Percentiles rank a stretch among this genome's conserved stretches.
phyloP scores from a whole-genome alignment of 116 monocot genomes.

The Posidonia oceanica region DNA sequence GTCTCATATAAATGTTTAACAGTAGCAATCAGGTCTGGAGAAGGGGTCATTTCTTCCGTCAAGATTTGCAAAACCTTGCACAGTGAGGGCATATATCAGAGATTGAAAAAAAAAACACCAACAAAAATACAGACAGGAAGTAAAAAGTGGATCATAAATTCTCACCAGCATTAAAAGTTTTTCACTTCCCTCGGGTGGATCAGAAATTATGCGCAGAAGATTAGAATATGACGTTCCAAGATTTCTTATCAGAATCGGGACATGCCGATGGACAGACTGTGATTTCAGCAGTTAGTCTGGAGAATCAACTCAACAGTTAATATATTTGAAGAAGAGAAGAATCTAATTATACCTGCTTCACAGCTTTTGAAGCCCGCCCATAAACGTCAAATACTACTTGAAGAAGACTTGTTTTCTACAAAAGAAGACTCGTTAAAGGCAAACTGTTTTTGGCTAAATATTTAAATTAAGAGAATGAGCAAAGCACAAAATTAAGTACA shows the following conservation, averaged over 20 bases:
- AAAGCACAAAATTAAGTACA: neutral
- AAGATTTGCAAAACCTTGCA: constrained; percentile 65
- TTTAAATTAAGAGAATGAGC: neutral
- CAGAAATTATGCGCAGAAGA: constrained; percentile 60
- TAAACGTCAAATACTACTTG: constrained; percentile 78
- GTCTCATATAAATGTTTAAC: constrained; percentile 85
- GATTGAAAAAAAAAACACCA: neutral
- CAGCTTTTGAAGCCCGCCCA: constrained; percentile 74
- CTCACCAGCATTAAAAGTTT: constrained; percentile 76
- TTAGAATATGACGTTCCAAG: constrained; percentile 62
- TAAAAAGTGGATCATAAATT: neutral
- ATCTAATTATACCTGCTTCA: constrained; percentile 56
- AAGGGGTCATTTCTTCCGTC: constrained; percentile 75
- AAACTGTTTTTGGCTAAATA: too few relatives aligned
- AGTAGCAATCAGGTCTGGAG: constrained; percentile 67
- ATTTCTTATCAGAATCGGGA: constrained; percentile 63
- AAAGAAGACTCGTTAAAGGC: neutral
- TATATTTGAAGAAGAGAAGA: constrained; percentile 1
- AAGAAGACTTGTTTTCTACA: constrained; percentile 65
- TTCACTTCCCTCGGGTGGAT: constrained; percentile 88
- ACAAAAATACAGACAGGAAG: neutral
- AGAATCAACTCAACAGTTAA: neutral
- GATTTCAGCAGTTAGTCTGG: constrained; percentile 7
- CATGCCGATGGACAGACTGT: constrained; percentile 78
- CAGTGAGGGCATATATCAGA: neutral